Conservation (phyloP, 148 eudicot genomes). For the Spergularia bocconei region DNA sequence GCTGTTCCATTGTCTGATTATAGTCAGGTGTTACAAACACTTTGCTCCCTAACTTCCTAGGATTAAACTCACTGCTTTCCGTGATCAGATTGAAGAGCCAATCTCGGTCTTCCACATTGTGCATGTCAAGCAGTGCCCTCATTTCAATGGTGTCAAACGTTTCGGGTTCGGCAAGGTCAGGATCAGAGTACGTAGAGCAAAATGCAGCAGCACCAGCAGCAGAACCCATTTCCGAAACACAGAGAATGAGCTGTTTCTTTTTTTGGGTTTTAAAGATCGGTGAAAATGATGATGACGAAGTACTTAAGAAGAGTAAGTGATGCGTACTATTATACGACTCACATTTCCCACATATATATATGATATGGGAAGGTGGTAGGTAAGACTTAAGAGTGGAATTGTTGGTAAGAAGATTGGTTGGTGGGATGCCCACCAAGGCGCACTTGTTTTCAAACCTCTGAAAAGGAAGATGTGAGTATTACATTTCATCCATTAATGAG, state of each 20-base stretch:
- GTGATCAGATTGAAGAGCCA: conserved; percentile 51
- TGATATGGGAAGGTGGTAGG: conserved; percentile 1
- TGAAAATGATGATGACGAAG: background rate
- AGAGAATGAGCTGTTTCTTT: background rate
- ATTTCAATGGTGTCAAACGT: conserved; percentile 43
- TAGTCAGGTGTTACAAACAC: conserved; percentile 66
- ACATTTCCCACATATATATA: background rate
- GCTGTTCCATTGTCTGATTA: conserved; percentile 76
- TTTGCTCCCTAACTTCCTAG: conserved; percentile 48
- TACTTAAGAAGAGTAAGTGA: background rate
- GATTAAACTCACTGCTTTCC: conserved; percentile 54
- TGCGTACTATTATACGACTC: background rate
- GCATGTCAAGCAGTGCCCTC: conserved; percentile 62
- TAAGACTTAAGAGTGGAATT: background rate
- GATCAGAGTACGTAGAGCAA: conserved; percentile 54
- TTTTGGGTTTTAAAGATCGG: background rate
- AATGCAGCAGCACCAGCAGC: conserved; percentile 14
- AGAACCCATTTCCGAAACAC: conserved; percentile 15
- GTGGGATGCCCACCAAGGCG: too few relatives aligned
- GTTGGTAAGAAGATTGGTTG: too few relatives aligned
- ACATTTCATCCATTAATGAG: too few relatives aligned
- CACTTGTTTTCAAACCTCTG: too few relatives aligned
- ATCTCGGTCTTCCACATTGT: conserved; percentile 65
- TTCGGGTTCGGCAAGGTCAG: conserved; percentile 36
- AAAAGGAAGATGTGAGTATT: too few relatives aligned